These are phyloP conservation scores for Jatropha multifida DNA, from an alignment of 441 rosid species.

Conservation along the genomic window DNA sequence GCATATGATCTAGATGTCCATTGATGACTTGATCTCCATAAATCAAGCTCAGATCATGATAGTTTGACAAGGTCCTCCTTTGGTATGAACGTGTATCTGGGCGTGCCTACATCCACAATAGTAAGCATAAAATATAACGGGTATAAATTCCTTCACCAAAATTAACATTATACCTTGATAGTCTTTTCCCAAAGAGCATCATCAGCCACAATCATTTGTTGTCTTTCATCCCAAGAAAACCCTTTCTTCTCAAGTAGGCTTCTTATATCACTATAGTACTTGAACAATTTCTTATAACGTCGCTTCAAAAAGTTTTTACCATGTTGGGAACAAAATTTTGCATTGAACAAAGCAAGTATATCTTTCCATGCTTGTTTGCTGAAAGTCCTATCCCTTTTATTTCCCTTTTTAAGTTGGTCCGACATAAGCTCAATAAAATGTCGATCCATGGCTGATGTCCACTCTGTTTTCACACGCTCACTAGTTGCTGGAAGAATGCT, in stretches of 20 bases:
- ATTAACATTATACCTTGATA: conserved; percentile 33
- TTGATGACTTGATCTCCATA: conserved; percentile 34
- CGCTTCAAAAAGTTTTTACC: conserved; percentile 35
- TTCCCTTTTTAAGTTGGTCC: conserved; percentile 39
- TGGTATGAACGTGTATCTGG: conserved; percentile 40
- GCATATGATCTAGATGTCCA: conserved; percentile 25
- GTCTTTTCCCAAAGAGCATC: conserved; percentile 45
- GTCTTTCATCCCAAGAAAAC: conserved; percentile 53
- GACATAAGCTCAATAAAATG: conserved; percentile 50
- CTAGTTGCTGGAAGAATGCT: conserved; percentile 25
- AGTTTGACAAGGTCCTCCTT: conserved; percentile 39
- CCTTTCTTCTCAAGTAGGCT: conserved; percentile 41
- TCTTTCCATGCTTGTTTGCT: conserved; percentile 46
- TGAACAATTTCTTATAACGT: conserved; percentile 39
- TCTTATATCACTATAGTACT: conserved; percentile 35
- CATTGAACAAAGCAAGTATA: conserved; percentile 45
- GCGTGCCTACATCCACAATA: conserved; percentile 35
- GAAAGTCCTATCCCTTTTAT: conserved; percentile 35
- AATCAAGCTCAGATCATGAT: conserved; percentile 41
- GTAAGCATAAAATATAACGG: conserved; percentile 15
- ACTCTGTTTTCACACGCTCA: conserved; percentile 38
- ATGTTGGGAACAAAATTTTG: conserved; percentile 34
- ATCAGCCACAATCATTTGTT: conserved; percentile 37
- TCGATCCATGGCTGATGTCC: conserved; percentile 48
- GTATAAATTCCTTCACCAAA: conserved; percentile 15